These are phyloP conservation scores for Aureobasidium subglaciale DNA, from an alignment of 2,329 filamentous ascomycete genomes.

Conservation along the genomic window DNA sequence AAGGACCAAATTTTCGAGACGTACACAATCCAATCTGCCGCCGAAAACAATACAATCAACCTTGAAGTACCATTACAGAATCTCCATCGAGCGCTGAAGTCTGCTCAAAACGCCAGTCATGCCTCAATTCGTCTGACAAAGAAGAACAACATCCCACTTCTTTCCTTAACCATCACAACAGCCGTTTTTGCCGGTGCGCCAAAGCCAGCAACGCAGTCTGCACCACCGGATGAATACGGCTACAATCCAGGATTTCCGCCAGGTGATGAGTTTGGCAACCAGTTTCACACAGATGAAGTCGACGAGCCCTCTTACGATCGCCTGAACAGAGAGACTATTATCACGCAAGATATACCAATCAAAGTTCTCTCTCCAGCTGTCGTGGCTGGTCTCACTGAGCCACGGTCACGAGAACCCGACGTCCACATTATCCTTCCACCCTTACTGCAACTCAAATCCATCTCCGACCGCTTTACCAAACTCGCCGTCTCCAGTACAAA, in stretches of 20 bases:
- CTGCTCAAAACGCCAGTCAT: slow-evolving; percentile 71
- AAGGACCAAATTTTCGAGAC: slow-evolving; percentile 75
- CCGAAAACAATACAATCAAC: slow-evolving; percentile 82
- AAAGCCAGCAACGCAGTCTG: neutral
- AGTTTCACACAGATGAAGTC: slow-evolving; percentile 11
- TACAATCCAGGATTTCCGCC: neutral
- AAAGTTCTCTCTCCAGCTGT: slow-evolving; percentile 75
- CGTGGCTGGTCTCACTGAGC: slow-evolving; percentile 92
- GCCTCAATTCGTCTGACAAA: slow-evolving; percentile 87
- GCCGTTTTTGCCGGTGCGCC: slow-evolving; percentile 47
- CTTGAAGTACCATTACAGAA: slow-evolving; percentile 86
- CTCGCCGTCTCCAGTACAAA: slow-evolving; percentile 51
- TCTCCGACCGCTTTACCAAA: slow-evolving; percentile 92
- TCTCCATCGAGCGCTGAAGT: slow-evolving; percentile 85
- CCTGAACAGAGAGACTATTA: slow-evolving; percentile 77
- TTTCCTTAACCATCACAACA: slow-evolving; percentile 84
- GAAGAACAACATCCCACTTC: slow-evolving; percentile 76
- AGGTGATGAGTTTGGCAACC: neutral
- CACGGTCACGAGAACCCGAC: slow-evolving; percentile 81
- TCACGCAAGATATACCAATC: slow-evolving; percentile 95
- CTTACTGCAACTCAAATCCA: slow-evolving; percentile 80
- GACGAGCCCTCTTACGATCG: slow-evolving; percentile 30
- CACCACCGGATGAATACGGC: neutral
- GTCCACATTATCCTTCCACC: slow-evolving; percentile 88
- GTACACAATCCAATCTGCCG: slow-evolving; percentile 80